A percentile compares a stretch with the other conserved stretches of the same genome.
Evolutionary conservation across 768 basidiomycete species (phyloP).

Genomic region (Cyclocybe cylindracea): DNA sequence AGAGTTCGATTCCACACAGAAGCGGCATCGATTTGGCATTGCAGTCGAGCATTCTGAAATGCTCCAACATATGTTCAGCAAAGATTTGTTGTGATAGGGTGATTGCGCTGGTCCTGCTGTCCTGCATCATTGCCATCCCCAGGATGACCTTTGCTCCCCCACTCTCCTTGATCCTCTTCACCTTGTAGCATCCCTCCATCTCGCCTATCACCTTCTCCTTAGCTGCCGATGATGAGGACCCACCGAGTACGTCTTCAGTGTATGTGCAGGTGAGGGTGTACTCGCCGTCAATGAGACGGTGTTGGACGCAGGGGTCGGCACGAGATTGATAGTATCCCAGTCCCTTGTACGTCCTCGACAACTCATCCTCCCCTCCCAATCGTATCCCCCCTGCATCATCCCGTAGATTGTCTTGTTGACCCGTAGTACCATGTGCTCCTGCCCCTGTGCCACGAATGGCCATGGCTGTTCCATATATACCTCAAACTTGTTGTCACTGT

Average conservation of each 20-base stretch:
- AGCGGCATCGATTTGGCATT: slow-evolving; percentile 12
- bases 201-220: slow-evolving; percentile 11
- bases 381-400: slow-evolving; percentile 21
- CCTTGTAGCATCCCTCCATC: slow-evolving; percentile 9
- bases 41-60: slow-evolving; percentile 11
- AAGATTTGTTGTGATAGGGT: slow-evolving; percentile 9
- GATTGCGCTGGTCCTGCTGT: slow-evolving; percentile 3
- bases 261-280: slow-evolving; percentile 17
- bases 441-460: too few relatives aligned
- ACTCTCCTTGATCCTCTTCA: slow-evolving; percentile 9
- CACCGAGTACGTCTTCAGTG: slow-evolving; percentile 15
- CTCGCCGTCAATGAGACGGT: background rate
- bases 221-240: slow-evolving; percentile 9
- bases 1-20: slow-evolving; percentile 5
- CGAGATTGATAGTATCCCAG: slow-evolving; percentile 15
- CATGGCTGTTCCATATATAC: slow-evolving; percentile 10
- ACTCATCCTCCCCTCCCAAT: slow-evolving; percentile 18
- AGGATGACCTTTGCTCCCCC: slow-evolving; percentile 8
- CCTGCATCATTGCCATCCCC: slow-evolving; percentile 9
- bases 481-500: slow-evolving; percentile 19
- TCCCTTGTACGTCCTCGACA: slow-evolving; percentile 1
- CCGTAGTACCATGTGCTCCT: too few relatives aligned
- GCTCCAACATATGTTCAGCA: slow-evolving; percentile 9
- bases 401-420: slow-evolving; percentile 18
- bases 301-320: slow-evolving; percentile 19